These are phyloP conservation scores for Aspergillus fijiensis DNA, from an alignment of 2,329 filamentous ascomycete genomes.

Conservation along the genomic window DNA sequence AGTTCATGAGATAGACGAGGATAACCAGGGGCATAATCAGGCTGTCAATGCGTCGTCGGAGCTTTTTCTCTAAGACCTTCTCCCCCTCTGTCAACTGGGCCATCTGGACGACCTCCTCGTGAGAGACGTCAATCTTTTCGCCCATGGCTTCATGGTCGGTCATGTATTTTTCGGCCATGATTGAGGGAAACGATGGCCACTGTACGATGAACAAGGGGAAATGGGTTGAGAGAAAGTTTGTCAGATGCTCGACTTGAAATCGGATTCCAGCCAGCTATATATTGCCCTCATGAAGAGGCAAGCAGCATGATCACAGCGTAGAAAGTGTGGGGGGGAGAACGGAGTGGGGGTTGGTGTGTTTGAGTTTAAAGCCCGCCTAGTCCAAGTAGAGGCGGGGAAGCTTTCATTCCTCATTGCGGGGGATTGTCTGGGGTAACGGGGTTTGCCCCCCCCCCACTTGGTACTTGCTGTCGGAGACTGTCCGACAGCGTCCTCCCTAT, in stretches of 20 bases:
- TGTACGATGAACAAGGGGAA: no score
- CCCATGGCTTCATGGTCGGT: slow-evolving; percentile 18
- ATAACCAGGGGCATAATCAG: slow-evolving; percentile 45
- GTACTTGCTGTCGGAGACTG: neutral
- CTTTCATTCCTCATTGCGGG: neutral
- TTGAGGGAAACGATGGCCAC: neutral
- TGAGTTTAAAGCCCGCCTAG: no score
- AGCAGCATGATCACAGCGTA: no score
- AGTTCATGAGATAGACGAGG: slow-evolving; percentile 46
- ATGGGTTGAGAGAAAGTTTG: neutral
- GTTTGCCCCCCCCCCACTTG: neutral
- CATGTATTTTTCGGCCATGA: slow-evolving; percentile 8
- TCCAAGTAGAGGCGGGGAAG: neutral
- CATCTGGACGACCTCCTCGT: slow-evolving; percentile 38
- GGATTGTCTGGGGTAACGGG: neutral
- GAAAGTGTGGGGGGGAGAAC: no score
- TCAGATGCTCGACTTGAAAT: neutral
- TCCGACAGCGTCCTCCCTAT: neutral
- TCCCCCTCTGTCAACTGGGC: slow-evolving; percentile 32
- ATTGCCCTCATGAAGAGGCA: neutral
- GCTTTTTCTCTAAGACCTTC: slow-evolving; percentile 37
- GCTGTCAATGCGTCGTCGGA: slow-evolving; percentile 39
- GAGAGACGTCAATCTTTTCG: slow-evolving; percentile 20
- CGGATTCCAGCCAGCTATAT: neutral
- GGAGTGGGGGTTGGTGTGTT: no score